Percentiles rank a stretch among this genome's conserved stretches.
These are phyloP conservation scores for Gremmenia infestans DNA, from an alignment of 2,329 filamentous ascomycete genomes.

Conservation along the genomic window DNA sequence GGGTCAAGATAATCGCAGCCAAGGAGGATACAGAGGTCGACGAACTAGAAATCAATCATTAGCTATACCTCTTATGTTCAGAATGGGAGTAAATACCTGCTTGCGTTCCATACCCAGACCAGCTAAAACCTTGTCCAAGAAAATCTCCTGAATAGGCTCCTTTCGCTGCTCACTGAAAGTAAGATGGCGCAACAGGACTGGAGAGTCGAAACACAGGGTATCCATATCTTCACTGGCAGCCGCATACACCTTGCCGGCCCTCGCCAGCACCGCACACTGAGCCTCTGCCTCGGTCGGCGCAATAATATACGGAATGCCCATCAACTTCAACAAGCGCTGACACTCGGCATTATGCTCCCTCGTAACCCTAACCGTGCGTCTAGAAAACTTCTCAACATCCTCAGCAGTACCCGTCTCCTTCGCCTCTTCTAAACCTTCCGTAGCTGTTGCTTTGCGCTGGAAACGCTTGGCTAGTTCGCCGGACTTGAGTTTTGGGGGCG, in stretches of 20 bases:
- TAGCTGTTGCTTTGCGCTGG: slow-evolving; percentile 89
- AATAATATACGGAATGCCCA: slow-evolving; percentile 94
- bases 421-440: slow-evolving; percentile 85
- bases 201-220: slow-evolving; percentile 89
- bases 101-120: slow-evolving; percentile 82
- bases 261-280: slow-evolving; percentile 85
- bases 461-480: slow-evolving; percentile 95
- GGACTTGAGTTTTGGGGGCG: slow-evolving; percentile 94
- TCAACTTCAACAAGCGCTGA: slow-evolving; percentile 82
- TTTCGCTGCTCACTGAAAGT: slow-evolving; percentile 98
- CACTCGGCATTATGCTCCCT: slow-evolving; percentile 95
- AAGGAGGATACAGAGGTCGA: slow-evolving; percentile 94
- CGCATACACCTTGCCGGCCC: slow-evolving; percentile 91
- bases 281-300: slow-evolving; percentile 97
- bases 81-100: slow-evolving; percentile 51
- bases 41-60: slow-evolving; percentile 57
- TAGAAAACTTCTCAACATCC: slow-evolving; percentile 96
- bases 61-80: neutral
- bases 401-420: slow-evolving; percentile 96
- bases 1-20: slow-evolving; percentile 98
- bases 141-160: slow-evolving; percentile 94
- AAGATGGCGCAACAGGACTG: slow-evolving; percentile 84
- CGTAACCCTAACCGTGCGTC: slow-evolving; percentile 90
- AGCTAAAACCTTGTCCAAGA: slow-evolving; percentile 78
- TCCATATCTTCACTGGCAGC: slow-evolving; percentile 99